phyloP scores from a whole-genome alignment of 2,329 filamentous ascomycete genomes.

The Ophiocordyceps sinensis region DNA sequence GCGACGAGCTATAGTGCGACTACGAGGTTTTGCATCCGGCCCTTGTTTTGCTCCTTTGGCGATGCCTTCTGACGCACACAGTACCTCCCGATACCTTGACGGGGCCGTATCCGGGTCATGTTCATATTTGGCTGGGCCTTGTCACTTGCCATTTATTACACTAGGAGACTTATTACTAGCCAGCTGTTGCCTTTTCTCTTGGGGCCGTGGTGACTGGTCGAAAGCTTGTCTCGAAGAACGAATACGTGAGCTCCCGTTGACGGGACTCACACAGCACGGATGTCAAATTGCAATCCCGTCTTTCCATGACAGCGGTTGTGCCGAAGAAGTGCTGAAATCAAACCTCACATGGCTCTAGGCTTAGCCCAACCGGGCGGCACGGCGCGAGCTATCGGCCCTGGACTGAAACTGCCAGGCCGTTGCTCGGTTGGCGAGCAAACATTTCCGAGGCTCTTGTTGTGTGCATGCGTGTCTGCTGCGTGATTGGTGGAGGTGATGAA shows the following conservation, averaged over 20 bases:
- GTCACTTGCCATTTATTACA: neutral
- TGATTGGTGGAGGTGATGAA: too few relatives aligned
- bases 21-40: constrained; percentile 1
- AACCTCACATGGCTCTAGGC: constrained; percentile 20
- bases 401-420: neutral
- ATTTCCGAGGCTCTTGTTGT: neutral
- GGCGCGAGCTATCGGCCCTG: constrained; percentile 1
- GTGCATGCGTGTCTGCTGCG: too few relatives aligned
- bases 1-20: constrained; percentile 20
- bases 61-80: neutral
- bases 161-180: neutral
- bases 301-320: constrained; percentile 79
- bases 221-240: neutral
- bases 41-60: constrained; percentile 1
- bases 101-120: neutral
- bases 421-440: constrained; percentile 15
- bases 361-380: constrained; percentile 6
- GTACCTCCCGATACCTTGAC: neutral
- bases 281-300: constrained; percentile 99
- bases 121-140: neutral
- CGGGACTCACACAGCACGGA: constrained; percentile 55
- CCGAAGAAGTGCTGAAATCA: constrained; percentile 96
- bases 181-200: neutral
- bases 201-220: neutral
- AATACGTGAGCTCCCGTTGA: neutral